A percentile compares a stretch with the other conserved stretches of the same genome.
These are phyloP conservation scores for Aspergillus steynii DNA, from an alignment of 495 filamentous ascomycete species.

Conservation along the genomic window DNA sequence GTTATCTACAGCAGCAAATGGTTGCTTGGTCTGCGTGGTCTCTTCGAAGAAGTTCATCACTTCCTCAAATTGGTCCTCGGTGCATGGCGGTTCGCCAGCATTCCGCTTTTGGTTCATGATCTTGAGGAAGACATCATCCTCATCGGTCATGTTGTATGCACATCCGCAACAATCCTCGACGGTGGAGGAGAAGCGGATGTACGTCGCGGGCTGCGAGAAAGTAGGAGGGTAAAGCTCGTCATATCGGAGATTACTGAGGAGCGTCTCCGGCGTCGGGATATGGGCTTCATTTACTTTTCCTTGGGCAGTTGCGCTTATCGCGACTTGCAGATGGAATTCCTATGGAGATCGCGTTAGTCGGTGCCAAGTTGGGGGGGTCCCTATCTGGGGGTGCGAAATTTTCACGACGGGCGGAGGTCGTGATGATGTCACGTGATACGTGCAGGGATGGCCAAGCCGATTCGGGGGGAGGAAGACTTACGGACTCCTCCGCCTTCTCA, in stretches of 20 bases:
- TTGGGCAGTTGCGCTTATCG: conserved; percentile 75
- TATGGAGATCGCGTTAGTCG: conserved; percentile 41
- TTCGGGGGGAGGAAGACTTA: conserved; percentile 58
- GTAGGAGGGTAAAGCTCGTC: conserved; percentile 77
- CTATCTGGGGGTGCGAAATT: conserved; percentile 25
- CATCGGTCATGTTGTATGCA: conserved; percentile 88
- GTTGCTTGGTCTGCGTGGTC: conserved; percentile 75
- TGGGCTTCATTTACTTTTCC: conserved; percentile 72
- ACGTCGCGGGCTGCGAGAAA: conserved; percentile 83
- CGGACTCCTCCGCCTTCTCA: conserved; percentile 94
- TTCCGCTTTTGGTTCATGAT: conserved; percentile 76
- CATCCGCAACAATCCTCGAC: conserved; percentile 90
- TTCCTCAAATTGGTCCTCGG: conserved; percentile 87
- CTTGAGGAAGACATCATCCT: conserved; percentile 83
- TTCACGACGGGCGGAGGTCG: conserved; percentile 28
- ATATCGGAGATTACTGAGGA: conserved; percentile 74
- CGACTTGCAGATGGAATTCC: conserved; percentile 98
- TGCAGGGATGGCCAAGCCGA: conserved; percentile 41
- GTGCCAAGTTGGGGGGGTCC: conserved; percentile 19
- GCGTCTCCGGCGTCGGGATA: conserved; percentile 86
- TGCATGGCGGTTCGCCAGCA: conserved; percentile 59
- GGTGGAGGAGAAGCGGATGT: conserved; percentile 96
- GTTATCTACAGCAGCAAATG: conserved; percentile 82
- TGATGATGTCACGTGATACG: conserved; percentile 56
- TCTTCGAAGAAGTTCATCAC: conserved; percentile 95